Evolutionary conservation across 1,284 basidiomycete genomes (phyloP).

Genomic region (Pseudozyma sp.): DNA sequence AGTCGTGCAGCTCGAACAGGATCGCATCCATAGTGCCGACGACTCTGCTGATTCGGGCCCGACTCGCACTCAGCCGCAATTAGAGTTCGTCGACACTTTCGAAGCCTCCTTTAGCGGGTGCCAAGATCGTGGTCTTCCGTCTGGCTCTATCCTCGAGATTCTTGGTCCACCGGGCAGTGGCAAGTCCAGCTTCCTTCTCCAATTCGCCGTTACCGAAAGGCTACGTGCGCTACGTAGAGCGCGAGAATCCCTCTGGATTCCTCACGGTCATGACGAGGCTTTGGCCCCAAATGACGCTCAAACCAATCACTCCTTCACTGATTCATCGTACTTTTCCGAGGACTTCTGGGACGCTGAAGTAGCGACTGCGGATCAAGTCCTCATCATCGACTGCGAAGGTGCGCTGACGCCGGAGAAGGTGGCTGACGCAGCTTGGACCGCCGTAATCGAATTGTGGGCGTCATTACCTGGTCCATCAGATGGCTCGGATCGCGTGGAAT

Average conservation of each 20-base stretch:
- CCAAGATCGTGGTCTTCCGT: conserved; percentile 28
- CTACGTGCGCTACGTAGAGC: conserved; percentile 30
- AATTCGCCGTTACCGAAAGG: conserved; percentile 37
- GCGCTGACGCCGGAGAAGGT: conserved; percentile 30
- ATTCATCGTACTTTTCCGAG: conserved; percentile 28
- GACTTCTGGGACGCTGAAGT: conserved; percentile 51
- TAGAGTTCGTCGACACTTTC: not conserved
- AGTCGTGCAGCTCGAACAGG: conserved; percentile 18
- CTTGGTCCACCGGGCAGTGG: conserved; percentile 44
- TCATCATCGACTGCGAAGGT: conserved; percentile 49
- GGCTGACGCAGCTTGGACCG: conserved; percentile 33
- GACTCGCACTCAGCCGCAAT: not conserved
- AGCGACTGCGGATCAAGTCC: conserved; percentile 31
- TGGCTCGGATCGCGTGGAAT: not conserved
- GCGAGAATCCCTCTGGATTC: conserved; percentile 6
- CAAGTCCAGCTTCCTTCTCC: conserved; percentile 31
- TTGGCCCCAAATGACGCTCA: not conserved
- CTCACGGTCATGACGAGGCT: not conserved
- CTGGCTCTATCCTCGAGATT: conserved; percentile 39
- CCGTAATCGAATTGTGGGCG: conserved; percentile 20
- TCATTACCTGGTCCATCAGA: not conserved
- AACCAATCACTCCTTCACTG: not conserved
- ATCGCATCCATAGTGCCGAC: not conserved
- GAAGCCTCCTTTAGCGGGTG: conserved; percentile 1
- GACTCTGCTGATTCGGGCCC: not conserved